Evolutionary conservation across 2,329 filamentous ascomycete species (phyloP).

Genomic region (Cryphonectria carpinicola): DNA sequence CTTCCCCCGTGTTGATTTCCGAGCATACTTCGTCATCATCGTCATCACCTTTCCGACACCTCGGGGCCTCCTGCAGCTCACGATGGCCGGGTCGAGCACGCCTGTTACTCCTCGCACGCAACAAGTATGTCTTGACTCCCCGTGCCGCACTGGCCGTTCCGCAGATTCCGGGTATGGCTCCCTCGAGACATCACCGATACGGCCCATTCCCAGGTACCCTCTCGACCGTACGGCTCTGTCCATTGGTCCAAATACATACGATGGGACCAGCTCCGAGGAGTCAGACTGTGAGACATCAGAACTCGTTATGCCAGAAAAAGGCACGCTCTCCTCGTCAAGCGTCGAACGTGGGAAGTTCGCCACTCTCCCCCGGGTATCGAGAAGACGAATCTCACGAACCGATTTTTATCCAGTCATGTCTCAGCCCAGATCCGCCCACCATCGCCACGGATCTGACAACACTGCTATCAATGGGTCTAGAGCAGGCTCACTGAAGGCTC

Average conservation of each 20-base stretch:
- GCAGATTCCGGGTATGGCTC: slow-evolving; percentile 30
- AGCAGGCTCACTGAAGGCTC: slow-evolving; percentile 32
- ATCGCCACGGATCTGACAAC: slow-evolving; percentile 22
- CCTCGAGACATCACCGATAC: slow-evolving; percentile 22
- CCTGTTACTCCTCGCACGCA: slow-evolving; percentile 18
- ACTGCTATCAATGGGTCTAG: slow-evolving; percentile 16
- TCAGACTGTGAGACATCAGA: slow-evolving; percentile 6
- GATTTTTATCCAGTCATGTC: slow-evolving; percentile 18
- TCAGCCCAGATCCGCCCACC: slow-evolving; percentile 8
- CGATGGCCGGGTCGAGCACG: slow-evolving; percentile 16
- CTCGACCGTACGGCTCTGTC: slow-evolving; percentile 14
- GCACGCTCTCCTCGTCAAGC: background rate
- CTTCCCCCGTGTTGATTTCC: background rate
- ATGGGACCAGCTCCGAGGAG: slow-evolving; percentile 26
- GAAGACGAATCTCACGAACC: slow-evolving; percentile 22
- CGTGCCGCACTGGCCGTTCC: slow-evolving; percentile 21
- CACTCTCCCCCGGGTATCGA: slow-evolving; percentile 20
- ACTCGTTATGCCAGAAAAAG: background rate
- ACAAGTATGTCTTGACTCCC: slow-evolving; percentile 5
- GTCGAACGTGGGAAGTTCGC: slow-evolving; percentile 1
- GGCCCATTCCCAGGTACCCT: background rate
- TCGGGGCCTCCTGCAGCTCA: background rate
- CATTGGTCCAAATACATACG: slow-evolving; percentile 17
- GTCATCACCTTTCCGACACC: background rate
- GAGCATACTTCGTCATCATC: background rate